Conservation (phyloP, 805 yeast genomes). For the Candida jianshihensis region DNA sequence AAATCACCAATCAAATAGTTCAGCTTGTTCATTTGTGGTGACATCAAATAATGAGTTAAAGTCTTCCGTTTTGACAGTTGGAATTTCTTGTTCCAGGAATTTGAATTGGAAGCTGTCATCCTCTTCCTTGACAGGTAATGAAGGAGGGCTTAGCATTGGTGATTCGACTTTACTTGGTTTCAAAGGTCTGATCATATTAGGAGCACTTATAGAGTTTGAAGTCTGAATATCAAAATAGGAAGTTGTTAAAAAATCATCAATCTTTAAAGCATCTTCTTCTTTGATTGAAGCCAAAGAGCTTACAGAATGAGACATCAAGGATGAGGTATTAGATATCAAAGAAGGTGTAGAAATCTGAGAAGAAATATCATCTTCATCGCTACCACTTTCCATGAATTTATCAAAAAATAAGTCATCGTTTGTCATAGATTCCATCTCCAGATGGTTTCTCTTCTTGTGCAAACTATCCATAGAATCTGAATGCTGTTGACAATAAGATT, state of each 20-base stretch:
- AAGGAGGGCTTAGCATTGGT: conserved; percentile 4
- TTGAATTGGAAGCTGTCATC: conserved; percentile 18
- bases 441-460: conserved; percentile 17
- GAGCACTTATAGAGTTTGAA: conserved; percentile 8
- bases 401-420: conserved; percentile 5
- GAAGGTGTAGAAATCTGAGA: conserved; percentile 23
- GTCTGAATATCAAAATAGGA: conserved; percentile 14
- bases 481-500: conserved; percentile 1
- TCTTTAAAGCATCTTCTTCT: conserved; percentile 19
- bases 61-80: conserved; percentile 6
- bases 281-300: conserved; percentile 16
- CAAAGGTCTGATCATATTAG: conserved; percentile 1
- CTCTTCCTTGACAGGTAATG: conserved; percentile 6
- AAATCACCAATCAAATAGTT: conserved; percentile 15
- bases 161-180: neutral
- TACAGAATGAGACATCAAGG: conserved; percentile 9
- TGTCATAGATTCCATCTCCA: conserved; percentile 13
- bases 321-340: conserved; percentile 12
- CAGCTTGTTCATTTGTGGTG: conserved; percentile 6
- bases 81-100: conserved; percentile 16
- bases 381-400: neutral
- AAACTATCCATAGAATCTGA: conserved; percentile 2
- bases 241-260: conserved; percentile 20
- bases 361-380: conserved; percentile 19
- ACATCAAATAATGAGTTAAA: conserved; percentile 12